Evolutionary conservation across 768 basidiomycete species (phyloP), one percentile per base, ranked within the genome.

Genomic region (Hericium rajendrae): DNA sequence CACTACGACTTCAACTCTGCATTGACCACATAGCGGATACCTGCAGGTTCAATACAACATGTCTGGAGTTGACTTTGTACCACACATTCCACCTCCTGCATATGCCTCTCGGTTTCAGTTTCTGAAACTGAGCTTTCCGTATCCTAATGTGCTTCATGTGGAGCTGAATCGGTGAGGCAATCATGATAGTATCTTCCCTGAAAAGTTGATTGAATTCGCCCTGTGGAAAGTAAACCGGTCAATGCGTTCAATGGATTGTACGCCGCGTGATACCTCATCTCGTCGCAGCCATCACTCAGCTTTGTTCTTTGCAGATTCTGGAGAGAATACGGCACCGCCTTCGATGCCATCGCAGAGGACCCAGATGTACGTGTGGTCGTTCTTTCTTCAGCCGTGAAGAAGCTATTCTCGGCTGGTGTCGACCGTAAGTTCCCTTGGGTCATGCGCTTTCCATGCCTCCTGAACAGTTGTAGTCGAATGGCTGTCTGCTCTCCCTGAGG

Each of bases 371-470:
- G 88, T 16, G 86, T 75, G 2, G 75, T 90, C 5, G 88, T 95
- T 0, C 71, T 95, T 0, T 82, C 85, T 0, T 91, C 90, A 0
- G 73, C 72, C 2, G 66, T 86, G 2, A 81, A 84, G 0, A 91
- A 87, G 67, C 69, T 82, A 4, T 95, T 92, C 67, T 87, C 86
- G 0, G 92, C 90, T 1, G 93, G 94, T 0, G 69, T 95, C 6
- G 93, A 95, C 67, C 67, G 92, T 90, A 61, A 60, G 79, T 64
- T 39, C 32, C 26, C 24, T 26, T 12, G 18, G 49, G 6, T 48
- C 53, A 6, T 15, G 18, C 46, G 13, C 12, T 26, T 20, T 15
- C 48, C 22, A 16, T 38, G 40, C 22, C 32, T 2, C 39, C 24
- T 26, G 49, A 55, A 48, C 49, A 10, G 6, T 2, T 55, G 12